These are phyloP conservation scores for Chlamydomonas schloesseri DNA, from an alignment of 139 green algal species.

Conservation along the genomic window DNA sequence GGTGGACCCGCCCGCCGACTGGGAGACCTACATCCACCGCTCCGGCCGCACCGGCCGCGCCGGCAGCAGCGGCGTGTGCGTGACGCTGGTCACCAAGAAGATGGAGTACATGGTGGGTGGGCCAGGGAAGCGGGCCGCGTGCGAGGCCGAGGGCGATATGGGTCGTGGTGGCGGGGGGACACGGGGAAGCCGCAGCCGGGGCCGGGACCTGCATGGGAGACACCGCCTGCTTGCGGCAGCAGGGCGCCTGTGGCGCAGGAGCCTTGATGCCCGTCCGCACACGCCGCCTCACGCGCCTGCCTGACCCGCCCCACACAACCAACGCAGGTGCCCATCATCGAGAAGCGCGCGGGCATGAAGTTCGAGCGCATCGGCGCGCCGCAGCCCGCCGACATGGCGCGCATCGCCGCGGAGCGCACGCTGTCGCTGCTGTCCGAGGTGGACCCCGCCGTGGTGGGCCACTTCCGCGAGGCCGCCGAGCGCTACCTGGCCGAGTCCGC, in stretches of 20 bases:
- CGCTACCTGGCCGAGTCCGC: not conserved
- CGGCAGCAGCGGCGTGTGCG: conserved; percentile 80
- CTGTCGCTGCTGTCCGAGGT: conserved; percentile 80
- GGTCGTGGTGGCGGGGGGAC: not conserved
- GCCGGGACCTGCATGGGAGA: too few relatives aligned
- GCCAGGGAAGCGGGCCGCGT: conserved; percentile 54
- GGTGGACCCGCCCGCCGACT: conserved; percentile 84
- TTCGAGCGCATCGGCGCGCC: conserved; percentile 89
- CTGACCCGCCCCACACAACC: too few relatives aligned
- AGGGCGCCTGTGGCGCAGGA: too few relatives aligned
- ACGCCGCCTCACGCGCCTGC: too few relatives aligned
- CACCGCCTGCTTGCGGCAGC: too few relatives aligned
- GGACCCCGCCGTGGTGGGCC: conserved; percentile 69
- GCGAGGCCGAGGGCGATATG: not conserved
- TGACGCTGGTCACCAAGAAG: conserved; percentile 84
- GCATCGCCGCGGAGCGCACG: conserved; percentile 78
- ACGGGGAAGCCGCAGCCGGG: too few relatives aligned
- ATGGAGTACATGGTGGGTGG: conserved; percentile 89
- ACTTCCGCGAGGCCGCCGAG: conserved; percentile 52
- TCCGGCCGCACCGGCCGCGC: conserved; percentile 91
- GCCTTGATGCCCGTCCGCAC: too few relatives aligned
- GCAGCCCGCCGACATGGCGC: conserved; percentile 92
- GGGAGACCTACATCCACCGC: conserved; percentile 95
- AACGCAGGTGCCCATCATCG: conserved; percentile 45
- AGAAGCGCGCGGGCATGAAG: conserved; percentile 51